These are phyloP conservation scores for Kuraishia borneana DNA, from an alignment of 805 yeast species.

Conservation along the genomic window DNA sequence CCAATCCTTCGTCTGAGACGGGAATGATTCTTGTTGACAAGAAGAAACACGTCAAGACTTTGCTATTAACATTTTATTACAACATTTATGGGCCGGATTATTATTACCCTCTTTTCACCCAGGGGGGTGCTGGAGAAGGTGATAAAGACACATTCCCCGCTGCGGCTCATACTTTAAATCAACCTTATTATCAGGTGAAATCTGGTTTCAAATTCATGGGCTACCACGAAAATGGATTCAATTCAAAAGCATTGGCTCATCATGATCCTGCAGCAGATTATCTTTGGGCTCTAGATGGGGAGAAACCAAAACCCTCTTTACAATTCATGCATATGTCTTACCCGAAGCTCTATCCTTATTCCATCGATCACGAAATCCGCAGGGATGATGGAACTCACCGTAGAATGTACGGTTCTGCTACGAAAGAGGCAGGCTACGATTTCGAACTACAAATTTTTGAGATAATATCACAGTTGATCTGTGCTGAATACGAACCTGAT, in stretches of 20 bases:
- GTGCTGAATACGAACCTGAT: slow-evolving; percentile 16
- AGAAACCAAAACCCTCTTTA: slow-evolving; percentile 11
- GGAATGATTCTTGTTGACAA: slow-evolving; percentile 51
- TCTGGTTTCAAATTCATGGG: slow-evolving; percentile 43
- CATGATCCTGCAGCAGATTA: slow-evolving; percentile 25
- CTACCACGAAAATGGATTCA: slow-evolving; percentile 22
- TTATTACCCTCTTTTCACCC: slow-evolving; percentile 49
- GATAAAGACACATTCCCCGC: slow-evolving; percentile 60
- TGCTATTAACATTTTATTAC: slow-evolving; percentile 44
- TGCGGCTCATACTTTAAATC: slow-evolving; percentile 38
- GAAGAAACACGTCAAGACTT: slow-evolving; percentile 35
- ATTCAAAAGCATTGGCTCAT: slow-evolving; percentile 33
- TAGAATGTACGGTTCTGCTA: slow-evolving; percentile 18
- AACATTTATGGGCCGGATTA: slow-evolving; percentile 45
- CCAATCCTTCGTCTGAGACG: slow-evolving; percentile 56
- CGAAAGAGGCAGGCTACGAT: slow-evolving; percentile 19
- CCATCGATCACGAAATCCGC: slow-evolving; percentile 9
- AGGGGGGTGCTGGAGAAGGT: slow-evolving; percentile 59
- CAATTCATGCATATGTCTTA: slow-evolving; percentile 50
- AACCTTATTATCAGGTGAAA: slow-evolving; percentile 46
- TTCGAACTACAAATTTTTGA: slow-evolving; percentile 29
- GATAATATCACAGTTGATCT: slow-evolving; percentile 22
- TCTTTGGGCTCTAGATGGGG: slow-evolving; percentile 8
- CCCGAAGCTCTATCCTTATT: slow-evolving; percentile 34
- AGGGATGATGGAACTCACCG: slow-evolving; percentile 13